These are phyloP conservation scores for Ehretia macrophylla DNA, from an alignment of 257 asterid species.

Conservation along the genomic window DNA sequence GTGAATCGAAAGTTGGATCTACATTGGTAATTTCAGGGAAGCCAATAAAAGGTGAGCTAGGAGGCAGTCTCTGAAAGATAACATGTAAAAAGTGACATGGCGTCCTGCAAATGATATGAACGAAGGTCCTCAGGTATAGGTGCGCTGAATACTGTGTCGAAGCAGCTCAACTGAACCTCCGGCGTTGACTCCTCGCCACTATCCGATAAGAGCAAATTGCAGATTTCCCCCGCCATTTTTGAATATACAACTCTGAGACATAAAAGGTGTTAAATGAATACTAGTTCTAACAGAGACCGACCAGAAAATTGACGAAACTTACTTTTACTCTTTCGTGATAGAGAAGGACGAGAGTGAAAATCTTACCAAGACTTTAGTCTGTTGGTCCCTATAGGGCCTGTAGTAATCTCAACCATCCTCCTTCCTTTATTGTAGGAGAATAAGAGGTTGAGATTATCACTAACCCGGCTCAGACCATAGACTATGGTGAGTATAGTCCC, in stretches of 20 bases:
- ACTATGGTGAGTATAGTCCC: too few species aligned
- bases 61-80: slow-evolving; percentile 51
- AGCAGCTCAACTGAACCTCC: slow-evolving; percentile 69
- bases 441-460: too few species aligned
- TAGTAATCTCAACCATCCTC: too few species aligned
- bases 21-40: too few species aligned
- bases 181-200: slow-evolving; percentile 36
- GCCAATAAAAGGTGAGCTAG: too few species aligned
- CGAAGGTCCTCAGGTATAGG: slow-evolving; percentile 82
- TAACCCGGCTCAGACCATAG: too few species aligned
- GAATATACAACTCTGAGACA: slow-evolving; percentile 72
- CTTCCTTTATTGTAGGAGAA: too few species aligned
- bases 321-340: background rate
- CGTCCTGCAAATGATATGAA: slow-evolving; percentile 73
- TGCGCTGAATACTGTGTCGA: slow-evolving; percentile 54
- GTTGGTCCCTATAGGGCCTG: too few species aligned
- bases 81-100: slow-evolving; percentile 54
- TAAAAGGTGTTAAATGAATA: slow-evolving; percentile 15
- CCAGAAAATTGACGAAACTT: background rate
- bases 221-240: slow-evolving; percentile 90
- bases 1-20: too few species aligned
- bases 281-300: background rate
- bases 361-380: too few species aligned
- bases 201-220: slow-evolving; percentile 61
- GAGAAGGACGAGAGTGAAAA: background rate